phyloP scores from a whole-genome alignment of 2,329 filamentous ascomycete genomes.

The Fusarium secorum region DNA sequence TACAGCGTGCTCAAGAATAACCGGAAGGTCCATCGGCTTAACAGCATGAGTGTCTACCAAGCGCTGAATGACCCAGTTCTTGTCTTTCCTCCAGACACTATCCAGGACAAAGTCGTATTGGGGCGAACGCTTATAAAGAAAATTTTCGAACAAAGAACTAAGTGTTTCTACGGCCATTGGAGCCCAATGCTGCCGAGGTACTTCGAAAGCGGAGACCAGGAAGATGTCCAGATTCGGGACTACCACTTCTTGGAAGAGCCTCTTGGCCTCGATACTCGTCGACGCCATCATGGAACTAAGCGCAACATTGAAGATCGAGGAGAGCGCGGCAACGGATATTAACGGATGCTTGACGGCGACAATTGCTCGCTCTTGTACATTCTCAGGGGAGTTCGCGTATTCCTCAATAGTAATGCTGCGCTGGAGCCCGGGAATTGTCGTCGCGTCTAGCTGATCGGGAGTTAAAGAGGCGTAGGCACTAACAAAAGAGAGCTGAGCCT shows the following conservation, averaged over 20 bases:
- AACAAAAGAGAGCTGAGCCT: constrained; percentile 93
- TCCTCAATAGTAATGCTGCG: constrained; percentile 74
- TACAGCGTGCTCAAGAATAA: constrained; percentile 69
- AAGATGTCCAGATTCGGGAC: constrained; percentile 81
- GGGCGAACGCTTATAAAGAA: constrained; percentile 78
- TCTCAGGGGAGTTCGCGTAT: constrained; percentile 58
- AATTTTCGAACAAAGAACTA: constrained; percentile 81
- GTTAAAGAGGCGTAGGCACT: constrained; percentile 82
- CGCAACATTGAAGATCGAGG: constrained; percentile 71
- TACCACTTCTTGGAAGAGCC: constrained; percentile 72
- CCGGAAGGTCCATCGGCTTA: constrained; percentile 62
- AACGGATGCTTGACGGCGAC: constrained; percentile 83
- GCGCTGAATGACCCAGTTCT: constrained; percentile 81
- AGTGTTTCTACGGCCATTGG: constrained; percentile 77
- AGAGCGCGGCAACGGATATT: constrained; percentile 85
- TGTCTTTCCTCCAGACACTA: constrained; percentile 90
- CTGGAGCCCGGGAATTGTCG: constrained; percentile 82
- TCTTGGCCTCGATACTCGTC: constrained; percentile 68
- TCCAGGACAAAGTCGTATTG: constrained; percentile 90
- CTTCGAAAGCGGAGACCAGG: constrained; percentile 78
- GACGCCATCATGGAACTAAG: constrained; percentile 68
- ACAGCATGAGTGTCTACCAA: constrained; percentile 84
- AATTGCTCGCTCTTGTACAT: constrained; percentile 61
- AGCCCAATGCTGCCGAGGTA: constrained; percentile 77
- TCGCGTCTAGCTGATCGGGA: constrained; percentile 80